These are phyloP conservation scores for Fraxinus sp. DNA, from an alignment of 305 asterid genomes.

Conservation along the genomic window DNA sequence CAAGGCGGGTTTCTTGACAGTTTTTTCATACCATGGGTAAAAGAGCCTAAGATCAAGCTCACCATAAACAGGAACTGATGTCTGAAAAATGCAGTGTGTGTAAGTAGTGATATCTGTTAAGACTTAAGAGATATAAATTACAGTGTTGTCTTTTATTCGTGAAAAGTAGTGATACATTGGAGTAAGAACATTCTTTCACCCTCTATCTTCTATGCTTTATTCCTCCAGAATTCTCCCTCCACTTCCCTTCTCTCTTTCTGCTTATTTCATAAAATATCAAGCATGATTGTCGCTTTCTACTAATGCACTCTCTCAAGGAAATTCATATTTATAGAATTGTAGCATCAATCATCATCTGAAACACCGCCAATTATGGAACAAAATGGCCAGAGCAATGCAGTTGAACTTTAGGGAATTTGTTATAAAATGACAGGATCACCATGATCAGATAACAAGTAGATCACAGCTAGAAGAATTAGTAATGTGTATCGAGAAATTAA, in stretches of 20 bases:
- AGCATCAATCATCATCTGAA: conserved; percentile 1
- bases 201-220: neutral
- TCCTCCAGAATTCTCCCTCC: neutral
- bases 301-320: neutral
- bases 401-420: neutral
- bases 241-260: neutral
- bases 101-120: neutral
- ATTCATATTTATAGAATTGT: neutral
- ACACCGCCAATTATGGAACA: neutral
- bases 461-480: neutral
- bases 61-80: neutral
- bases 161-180: neutral
- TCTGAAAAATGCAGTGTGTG: neutral
- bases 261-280: neutral
- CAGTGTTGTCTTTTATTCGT: neutral
- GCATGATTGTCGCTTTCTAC: neutral
- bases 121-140: neutral
- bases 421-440: neutral
- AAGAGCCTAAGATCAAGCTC: neutral
- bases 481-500: neutral
- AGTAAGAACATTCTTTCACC: neutral
- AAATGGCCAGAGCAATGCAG: neutral
- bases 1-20: too few relatives aligned
- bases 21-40: too few relatives aligned
- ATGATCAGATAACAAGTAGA: neutral